Evolutionary conservation across 345 rosid genomes (phyloP).

Genomic region (Hibiscus syriacus): DNA sequence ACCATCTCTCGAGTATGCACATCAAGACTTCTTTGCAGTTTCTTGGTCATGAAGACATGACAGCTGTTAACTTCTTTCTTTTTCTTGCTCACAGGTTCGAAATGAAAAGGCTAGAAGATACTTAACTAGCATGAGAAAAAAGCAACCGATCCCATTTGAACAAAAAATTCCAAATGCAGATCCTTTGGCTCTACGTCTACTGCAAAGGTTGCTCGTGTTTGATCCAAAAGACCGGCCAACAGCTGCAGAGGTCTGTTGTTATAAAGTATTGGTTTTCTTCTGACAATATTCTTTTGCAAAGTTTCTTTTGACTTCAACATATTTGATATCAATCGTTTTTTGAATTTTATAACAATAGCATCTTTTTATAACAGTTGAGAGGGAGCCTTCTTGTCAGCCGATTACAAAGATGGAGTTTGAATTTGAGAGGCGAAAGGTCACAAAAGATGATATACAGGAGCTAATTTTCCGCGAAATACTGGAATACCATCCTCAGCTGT

Average conservation of each 20-base stretch:
- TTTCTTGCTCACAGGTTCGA: conserved; percentile 45
- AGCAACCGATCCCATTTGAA: too few relatives aligned
- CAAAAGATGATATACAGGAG: too few relatives aligned
- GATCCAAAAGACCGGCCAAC: conserved; percentile 94
- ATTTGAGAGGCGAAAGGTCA: too few relatives aligned
- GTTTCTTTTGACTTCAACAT: neutral
- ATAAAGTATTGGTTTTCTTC: too few relatives aligned
- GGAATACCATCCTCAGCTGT: too few relatives aligned
- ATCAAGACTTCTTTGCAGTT: neutral
- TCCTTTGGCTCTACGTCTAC: too few relatives aligned
- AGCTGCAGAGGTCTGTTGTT: conserved; percentile 65
- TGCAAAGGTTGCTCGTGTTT: conserved; percentile 81
- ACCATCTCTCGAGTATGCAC: conserved; percentile 68
- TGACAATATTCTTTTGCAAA: neutral
- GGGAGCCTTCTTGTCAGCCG: conserved; percentile 95
- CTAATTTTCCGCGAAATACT: too few relatives aligned
- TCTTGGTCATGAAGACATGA: neutral
- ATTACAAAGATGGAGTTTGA: too few relatives aligned
- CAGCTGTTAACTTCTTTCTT: neutral
- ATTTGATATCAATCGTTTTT: neutral
- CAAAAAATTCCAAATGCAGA: too few relatives aligned
- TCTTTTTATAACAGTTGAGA: conserved; percentile 42
- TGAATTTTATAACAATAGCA: neutral
- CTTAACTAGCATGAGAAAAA: conserved; percentile 92
- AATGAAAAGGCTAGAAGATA: conserved; percentile 93